phyloP scores from a whole-genome alignment of 2,329 filamentous ascomycete genomes.

The Arthrinium phaeospermum region DNA sequence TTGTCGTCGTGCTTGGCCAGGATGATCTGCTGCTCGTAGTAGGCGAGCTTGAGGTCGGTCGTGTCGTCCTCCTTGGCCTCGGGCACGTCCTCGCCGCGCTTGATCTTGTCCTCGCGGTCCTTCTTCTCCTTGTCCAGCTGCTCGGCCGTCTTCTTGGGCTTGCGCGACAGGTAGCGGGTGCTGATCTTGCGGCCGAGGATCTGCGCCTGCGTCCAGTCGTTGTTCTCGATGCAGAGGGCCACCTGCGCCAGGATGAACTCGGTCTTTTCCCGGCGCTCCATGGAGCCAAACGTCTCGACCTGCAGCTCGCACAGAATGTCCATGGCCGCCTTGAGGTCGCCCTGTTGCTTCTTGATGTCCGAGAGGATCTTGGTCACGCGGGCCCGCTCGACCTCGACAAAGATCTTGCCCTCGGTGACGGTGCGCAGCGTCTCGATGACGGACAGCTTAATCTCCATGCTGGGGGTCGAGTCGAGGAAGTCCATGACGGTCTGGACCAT shows the following conservation, averaged over 20 bases:
- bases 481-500: slow-evolving; percentile 98
- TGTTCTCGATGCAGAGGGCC: slow-evolving; percentile 89
- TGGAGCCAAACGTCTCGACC: slow-evolving; percentile 98
- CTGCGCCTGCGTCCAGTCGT: slow-evolving; percentile 93
- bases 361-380: slow-evolving; percentile 94
- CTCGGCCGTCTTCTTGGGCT: slow-evolving; percentile 88
- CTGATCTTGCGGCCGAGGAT: slow-evolving; percentile 97
- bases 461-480: slow-evolving; percentile 87
- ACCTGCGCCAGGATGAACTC: slow-evolving; percentile 98
- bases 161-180: slow-evolving; percentile 88
- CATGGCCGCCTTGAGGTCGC: slow-evolving; percentile 85
- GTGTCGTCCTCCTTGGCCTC: slow-evolving; percentile 85
- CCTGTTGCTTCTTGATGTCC: slow-evolving; percentile 96
- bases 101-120: slow-evolving; percentile 84
- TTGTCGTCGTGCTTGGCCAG: slow-evolving; percentile 97
- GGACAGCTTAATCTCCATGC: slow-evolving; percentile 84
- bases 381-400: slow-evolving; percentile 97
- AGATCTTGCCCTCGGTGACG: slow-evolving; percentile 99
- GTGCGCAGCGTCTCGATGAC: slow-evolving; percentile 95
- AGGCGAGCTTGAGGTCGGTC: slow-evolving; percentile 92
- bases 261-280: slow-evolving; percentile 96
- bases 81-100: slow-evolving; percentile 78
- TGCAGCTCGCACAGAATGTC: slow-evolving; percentile 97
- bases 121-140: slow-evolving; percentile 91
- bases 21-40: slow-evolving; percentile 96